phyloP scores from a whole-genome alignment of 768 basidiomycete species.

The Filobasidium wieringae region DNA sequence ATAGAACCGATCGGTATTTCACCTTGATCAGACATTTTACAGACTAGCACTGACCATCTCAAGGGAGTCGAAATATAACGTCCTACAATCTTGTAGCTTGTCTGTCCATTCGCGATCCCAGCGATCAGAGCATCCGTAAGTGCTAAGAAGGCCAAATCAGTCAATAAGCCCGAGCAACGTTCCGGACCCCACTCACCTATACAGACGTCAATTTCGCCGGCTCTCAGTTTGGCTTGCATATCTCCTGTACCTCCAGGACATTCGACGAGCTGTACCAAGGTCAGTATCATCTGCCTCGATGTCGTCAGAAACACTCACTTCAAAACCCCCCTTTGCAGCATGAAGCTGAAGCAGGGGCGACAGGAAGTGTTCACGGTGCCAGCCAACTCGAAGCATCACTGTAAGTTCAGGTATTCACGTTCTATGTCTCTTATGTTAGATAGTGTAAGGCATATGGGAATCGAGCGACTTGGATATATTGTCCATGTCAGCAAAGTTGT shows the following conservation, averaged over 20 bases:
- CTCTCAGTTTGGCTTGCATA: conserved; percentile 39
- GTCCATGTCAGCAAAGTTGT: too few species aligned
- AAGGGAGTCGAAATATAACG: conserved; percentile 81
- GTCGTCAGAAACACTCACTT: background rate
- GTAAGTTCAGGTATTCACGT: too few species aligned
- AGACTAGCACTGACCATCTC: too few species aligned
- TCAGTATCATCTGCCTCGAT: conserved; percentile 32
- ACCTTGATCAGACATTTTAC: conserved; percentile 18
- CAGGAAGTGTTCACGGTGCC: conserved; percentile 58
- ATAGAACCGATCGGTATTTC: background rate
- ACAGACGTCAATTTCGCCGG: conserved; percentile 34
- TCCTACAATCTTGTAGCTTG: conserved; percentile 79
- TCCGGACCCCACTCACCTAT: conserved; percentile 23
- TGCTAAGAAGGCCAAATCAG: conserved; percentile 38
- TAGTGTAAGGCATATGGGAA: too few species aligned
- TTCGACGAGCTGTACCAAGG: conserved; percentile 50
- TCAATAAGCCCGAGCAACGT: background rate
- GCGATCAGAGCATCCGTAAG: conserved; percentile 84
- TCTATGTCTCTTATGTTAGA: too few species aligned
- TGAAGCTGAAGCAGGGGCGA: conserved; percentile 81
- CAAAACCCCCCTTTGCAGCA: conserved; percentile 46
- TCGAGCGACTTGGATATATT: too few species aligned
- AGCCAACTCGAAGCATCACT: conserved; percentile 30
- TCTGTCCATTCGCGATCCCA: conserved; percentile 79
- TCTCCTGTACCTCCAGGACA: conserved; percentile 53